phyloP scores from a whole-genome alignment of 306 rosid species.

The cucumber (Cucumis sativus) region DNA sequence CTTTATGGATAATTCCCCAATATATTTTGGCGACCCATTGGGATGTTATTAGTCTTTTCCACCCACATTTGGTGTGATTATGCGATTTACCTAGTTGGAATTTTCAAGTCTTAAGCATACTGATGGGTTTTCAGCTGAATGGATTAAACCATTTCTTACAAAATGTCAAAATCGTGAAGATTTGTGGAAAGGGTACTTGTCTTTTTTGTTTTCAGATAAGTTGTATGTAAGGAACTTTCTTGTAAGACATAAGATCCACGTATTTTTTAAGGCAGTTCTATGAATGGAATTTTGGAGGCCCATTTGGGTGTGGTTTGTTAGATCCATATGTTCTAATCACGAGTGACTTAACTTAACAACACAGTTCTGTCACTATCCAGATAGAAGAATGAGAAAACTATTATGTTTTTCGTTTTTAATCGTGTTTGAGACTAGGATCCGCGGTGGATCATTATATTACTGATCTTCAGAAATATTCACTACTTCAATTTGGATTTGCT shows the following conservation, averaged over 20 bases:
- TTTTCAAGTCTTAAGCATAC: not conserved
- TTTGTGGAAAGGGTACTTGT: not conserved
- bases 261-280: not conserved
- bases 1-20: not conserved
- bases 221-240: not conserved
- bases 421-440: not conserved
- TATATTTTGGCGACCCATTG: not conserved
- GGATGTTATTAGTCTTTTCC: not conserved
- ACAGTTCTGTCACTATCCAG: not conserved
- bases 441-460: not conserved
- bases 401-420: not conserved
- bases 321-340: not conserved
- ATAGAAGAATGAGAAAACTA: not conserved
- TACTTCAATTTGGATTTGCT: not conserved
- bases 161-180: not conserved
- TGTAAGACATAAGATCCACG: not conserved
- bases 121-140: not conserved
- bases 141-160: not conserved
- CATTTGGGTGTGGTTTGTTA: not conserved
- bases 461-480: not conserved
- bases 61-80: not conserved
- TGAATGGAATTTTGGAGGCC: not conserved
- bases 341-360: not conserved
- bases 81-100: not conserved
- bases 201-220: not conserved